These are phyloP conservation scores for Nissolia schottii DNA, from an alignment of 306 rosid species.

Conservation along the genomic window DNA sequence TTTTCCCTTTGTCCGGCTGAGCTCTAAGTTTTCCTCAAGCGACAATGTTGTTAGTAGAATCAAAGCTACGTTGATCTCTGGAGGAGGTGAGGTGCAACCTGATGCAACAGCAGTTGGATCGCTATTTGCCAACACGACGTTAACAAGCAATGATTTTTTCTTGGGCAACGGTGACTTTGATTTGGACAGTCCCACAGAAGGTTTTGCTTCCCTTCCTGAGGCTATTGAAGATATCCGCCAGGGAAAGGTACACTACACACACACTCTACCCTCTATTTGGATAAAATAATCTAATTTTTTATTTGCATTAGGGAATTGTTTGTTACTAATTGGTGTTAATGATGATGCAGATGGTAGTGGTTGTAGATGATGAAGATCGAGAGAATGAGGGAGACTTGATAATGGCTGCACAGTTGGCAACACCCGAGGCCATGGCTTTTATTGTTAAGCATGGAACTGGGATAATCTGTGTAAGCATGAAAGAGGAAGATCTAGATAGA, in stretches of 20 bases:
- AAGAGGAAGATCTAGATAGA: slow-evolving; percentile 71
- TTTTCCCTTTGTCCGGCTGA: slow-evolving; percentile 32
- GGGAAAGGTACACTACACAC: slow-evolving; percentile 77
- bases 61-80: slow-evolving; percentile 50
- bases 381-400: slow-evolving; percentile 94
- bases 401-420: slow-evolving; percentile 82
- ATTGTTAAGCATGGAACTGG: slow-evolving; percentile 90
- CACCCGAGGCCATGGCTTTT: slow-evolving; percentile 95
- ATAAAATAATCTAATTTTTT: neutral
- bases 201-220: slow-evolving; percentile 75
- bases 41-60: slow-evolving; percentile 26
- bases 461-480: slow-evolving; percentile 84
- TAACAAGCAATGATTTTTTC: slow-evolving; percentile 37
- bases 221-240: slow-evolving; percentile 85
- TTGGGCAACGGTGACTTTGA: slow-evolving; percentile 45
- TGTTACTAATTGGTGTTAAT: slow-evolving; percentile 1
- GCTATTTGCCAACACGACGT: slow-evolving; percentile 27
- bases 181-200: slow-evolving; percentile 60
- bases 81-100: slow-evolving; percentile 49
- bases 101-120: slow-evolving; percentile 36
- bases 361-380: slow-evolving; percentile 87
- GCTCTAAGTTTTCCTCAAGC: slow-evolving; percentile 35
- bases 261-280: neutral
- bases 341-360: slow-evolving; percentile 66
- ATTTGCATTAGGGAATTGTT: neutral